These are phyloP conservation scores for Komagataella phaffii DNA, from an alignment of 805 yeast genomes.

Conservation along the genomic window DNA sequence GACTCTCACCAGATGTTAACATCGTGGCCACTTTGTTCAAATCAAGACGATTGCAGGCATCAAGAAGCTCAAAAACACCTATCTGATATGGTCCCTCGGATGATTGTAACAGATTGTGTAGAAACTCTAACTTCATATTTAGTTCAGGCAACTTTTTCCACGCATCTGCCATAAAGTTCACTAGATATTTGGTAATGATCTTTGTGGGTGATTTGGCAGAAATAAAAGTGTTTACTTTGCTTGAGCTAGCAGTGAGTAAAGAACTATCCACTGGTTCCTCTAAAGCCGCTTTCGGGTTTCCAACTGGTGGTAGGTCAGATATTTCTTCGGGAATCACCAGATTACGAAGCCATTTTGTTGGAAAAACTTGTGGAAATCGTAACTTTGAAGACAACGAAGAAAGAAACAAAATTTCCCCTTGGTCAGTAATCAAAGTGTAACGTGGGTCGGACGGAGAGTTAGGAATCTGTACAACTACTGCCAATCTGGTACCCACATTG, in stretches of 20 bases:
- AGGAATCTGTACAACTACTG: constrained; percentile 45
- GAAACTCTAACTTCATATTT: constrained; percentile 19
- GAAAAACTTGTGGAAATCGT: constrained; percentile 42
- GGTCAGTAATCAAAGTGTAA: constrained; percentile 40
- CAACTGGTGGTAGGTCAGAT: constrained; percentile 11
- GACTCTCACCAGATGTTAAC: constrained; percentile 9
- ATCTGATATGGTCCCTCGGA: constrained; percentile 27
- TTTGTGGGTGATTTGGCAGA: constrained; percentile 18
- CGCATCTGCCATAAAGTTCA: constrained; percentile 12
- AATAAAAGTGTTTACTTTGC: constrained; percentile 14
- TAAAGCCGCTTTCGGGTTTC: constrained; percentile 13
- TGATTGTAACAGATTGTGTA: constrained; percentile 20
- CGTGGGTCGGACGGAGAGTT: constrained; percentile 31
- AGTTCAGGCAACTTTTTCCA: constrained; percentile 18
- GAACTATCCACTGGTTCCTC: not conserved
- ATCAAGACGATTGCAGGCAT: constrained; percentile 20
- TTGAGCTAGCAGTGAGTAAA: not conserved
- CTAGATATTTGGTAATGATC: constrained; percentile 14
- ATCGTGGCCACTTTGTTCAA: constrained; percentile 13
- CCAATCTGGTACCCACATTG: constrained; percentile 27
- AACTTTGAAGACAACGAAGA: constrained; percentile 24
- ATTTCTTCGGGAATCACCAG: constrained; percentile 14
- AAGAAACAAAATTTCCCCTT: constrained; percentile 39
- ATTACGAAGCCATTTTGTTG: constrained; percentile 19
- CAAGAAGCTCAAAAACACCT: constrained; percentile 22